Base-by-base conservation (phyloP, 139 green algal genomes). In the Picocystis salinarum region DNA sequence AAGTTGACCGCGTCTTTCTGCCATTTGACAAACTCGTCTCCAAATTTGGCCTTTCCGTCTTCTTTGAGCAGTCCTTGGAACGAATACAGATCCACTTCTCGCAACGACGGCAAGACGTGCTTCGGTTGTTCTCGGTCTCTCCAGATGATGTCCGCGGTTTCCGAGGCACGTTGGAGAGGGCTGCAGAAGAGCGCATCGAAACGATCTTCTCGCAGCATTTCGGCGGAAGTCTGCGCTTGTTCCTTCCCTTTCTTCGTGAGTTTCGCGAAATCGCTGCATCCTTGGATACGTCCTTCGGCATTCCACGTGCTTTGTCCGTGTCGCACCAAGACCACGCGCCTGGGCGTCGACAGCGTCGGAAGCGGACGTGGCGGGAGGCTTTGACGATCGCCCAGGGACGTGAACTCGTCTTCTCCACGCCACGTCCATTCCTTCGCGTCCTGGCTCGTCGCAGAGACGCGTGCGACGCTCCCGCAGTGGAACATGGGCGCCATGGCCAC, bases 301-400 rank as follows among this genome's bases (percentile, higher is more conserved):
- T 96, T 96, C 85, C 85, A 96, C 0, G 83, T 95, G 54, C 60
- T 80, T 55, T 96, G 82, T 1, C 85, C 85, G 41, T 96, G 85
- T 17, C 85, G 59, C 19, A 95, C 85, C 10, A 95, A 61, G 26
- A 77, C 67, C 5, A 91, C 62, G 0, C 73, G 65, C 31, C 61
- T 67, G 17, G 34, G 36, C 25, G 0, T 20, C 34, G 18, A 80
- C 39, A 4, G 26, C 2, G 5, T 49, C 0, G 72, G 79, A 40
- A 91, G 48, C 5, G 67, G 56, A 23, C 82, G 33, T 19, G 79
- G 73, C 4, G 64, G 49, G 7, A 34, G n/a, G 53, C 82, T 76
- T 4, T 44, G 28, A 2, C 78, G 51, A 42, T 91, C 79, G 15
- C 50, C 48, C 10, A 80, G 48, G 0, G 24, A 7, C 2, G 34